Conservation (phyloP, 2,329 filamentous ascomycete genomes). For the Aspergillus sp. region DNA sequence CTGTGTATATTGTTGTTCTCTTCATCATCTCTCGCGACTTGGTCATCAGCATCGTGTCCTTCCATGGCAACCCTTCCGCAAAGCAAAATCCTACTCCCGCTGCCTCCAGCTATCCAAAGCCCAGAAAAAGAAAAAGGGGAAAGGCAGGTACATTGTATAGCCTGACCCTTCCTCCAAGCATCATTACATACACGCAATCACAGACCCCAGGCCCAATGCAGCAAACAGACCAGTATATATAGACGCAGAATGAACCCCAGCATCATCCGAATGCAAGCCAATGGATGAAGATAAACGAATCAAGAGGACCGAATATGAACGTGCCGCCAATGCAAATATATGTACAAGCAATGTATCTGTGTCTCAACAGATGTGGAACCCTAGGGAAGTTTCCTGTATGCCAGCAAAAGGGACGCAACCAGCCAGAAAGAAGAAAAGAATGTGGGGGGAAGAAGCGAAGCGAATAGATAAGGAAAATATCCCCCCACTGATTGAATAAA, state of each 20-base stretch:
- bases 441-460: background rate
- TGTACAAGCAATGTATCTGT: constrained; percentile 36
- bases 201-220: constrained; percentile 18
- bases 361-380: constrained; percentile 9
- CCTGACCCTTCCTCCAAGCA: constrained; percentile 13
- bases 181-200: constrained; percentile 23
- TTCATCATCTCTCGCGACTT: background rate
- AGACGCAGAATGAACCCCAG: constrained; percentile 15
- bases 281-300: constrained; percentile 14
- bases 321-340: constrained; percentile 34
- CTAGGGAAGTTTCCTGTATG: constrained; percentile 18
- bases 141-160: constrained; percentile 18
- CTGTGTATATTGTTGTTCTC: background rate
- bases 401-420: constrained; percentile 18
- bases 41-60: constrained; percentile 5
- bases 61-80: background rate
- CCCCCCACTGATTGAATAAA: constrained; percentile 10
- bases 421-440: constrained; percentile 5
- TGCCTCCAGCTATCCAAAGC: background rate
- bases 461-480: background rate
- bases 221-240: constrained; percentile 22
- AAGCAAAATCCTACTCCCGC: background rate
- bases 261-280: constrained; percentile 14
- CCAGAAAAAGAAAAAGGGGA: background rate
- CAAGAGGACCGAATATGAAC: constrained; percentile 18